Evolutionary conservation across 23 red algal genomes (phyloP), one percentile per base, ranked within the genome.

Genomic region (Chondrus crispus): DNA sequence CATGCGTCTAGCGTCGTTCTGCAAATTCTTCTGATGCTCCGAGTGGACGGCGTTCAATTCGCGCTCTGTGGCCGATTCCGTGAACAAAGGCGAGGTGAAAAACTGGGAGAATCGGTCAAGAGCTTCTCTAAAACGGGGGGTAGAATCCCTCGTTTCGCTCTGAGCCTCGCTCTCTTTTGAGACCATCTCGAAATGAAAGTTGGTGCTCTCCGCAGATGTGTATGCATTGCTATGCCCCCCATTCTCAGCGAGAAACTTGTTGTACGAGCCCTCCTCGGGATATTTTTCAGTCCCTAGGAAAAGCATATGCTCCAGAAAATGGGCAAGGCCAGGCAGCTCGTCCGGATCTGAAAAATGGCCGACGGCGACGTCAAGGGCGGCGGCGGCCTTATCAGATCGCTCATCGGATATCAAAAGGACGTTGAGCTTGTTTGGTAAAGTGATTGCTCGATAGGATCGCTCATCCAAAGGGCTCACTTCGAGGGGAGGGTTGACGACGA

Each of bases 71-170:
- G 94, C 96, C n/a, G 57, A 42, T 57, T 96, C 85, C 2, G 91
- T 90, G 62, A 98, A 98, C 24, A 95, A 88, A 45, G 96, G 96
- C 2, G 85, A 37, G 60, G 91, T 95, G 77, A 98, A 98, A 50
- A 95, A 98, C 74, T 98, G 96, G 35, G 96, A 88, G 71, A 98
- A 98, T 13, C 96, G 90, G 81, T 98, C 96, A 8, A 98, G 80
- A 11, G 93, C 93, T 76, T 94, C 96, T 58, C 92, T 85, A 22
- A 91, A 91, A 4, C 77, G 81, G 3, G 90, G 82, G 14, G 46
- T 30, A 45, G 19, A 36, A 35, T 30, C 52, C n/a, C 37, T 40
- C 8, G 14, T 57, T 14, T 94, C 73, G 20, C 38, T 58, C 45
- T 73, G 9, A 24, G 63, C 81, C 73, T 88, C 36, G 44, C 39